Conservation (phyloP, 352 stramenopile species). For the Lagenidium sp. region DNA sequence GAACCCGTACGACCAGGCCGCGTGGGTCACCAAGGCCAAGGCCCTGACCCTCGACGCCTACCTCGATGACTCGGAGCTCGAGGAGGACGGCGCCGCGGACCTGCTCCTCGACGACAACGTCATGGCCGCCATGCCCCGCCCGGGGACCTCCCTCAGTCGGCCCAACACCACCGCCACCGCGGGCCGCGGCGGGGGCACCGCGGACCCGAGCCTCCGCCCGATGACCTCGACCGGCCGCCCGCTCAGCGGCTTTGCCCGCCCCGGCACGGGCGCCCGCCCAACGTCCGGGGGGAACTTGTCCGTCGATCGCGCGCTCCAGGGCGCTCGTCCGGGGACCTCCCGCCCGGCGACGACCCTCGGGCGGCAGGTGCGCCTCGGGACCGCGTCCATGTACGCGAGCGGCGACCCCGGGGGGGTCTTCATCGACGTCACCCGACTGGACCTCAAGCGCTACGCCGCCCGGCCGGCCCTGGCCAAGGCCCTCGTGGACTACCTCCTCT, state of each 20-base stretch:
- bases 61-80: slow-evolving; percentile 90
- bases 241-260: slow-evolving; percentile 82
- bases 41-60: slow-evolving; percentile 85
- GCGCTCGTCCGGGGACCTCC: slow-evolving; percentile 66
- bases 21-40: slow-evolving; percentile 88
- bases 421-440: slow-evolving; percentile 86
- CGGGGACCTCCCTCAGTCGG: slow-evolving; percentile 84
- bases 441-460: slow-evolving; percentile 87
- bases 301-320: slow-evolving; percentile 67
- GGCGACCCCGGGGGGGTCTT: slow-evolving; percentile 65
- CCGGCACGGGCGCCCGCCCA: slow-evolving; percentile 62
- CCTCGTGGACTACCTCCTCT: slow-evolving; percentile 89
- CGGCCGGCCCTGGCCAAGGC: slow-evolving; percentile 80
- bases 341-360: slow-evolving; percentile 86
- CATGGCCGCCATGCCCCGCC: slow-evolving; percentile 79
- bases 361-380: slow-evolving; percentile 86
- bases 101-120: slow-evolving; percentile 92
- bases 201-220: slow-evolving; percentile 73
- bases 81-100: slow-evolving; percentile 86
- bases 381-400: slow-evolving; percentile 83
- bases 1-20: slow-evolving; percentile 85
- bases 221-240: slow-evolving; percentile 81
- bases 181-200: slow-evolving; percentile 12
- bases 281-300: slow-evolving; percentile 66
- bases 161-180: slow-evolving; percentile 47